These are phyloP conservation scores for Carex pumila DNA, from an alignment of 176 grass and related monocot species.

Conservation along the genomic window DNA sequence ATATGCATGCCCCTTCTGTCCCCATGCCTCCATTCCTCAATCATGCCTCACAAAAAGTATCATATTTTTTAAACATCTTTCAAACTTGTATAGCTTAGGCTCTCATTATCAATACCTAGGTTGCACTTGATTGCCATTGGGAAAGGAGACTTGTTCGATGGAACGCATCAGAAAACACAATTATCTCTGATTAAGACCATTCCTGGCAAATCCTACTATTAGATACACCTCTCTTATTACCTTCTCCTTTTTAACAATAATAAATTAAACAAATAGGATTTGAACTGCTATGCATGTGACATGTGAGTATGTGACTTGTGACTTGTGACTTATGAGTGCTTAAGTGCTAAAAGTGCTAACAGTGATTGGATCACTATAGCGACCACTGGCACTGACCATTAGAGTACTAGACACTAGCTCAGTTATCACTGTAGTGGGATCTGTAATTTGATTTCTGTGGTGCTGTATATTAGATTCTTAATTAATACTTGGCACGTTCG, in stretches of 20 bases:
- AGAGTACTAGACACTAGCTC: background rate
- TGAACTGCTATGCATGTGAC: slow-evolving; percentile 7
- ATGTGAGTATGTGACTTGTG: no score
- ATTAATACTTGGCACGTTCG: background rate
- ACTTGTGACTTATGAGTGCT: background rate
- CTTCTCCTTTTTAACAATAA: background rate
- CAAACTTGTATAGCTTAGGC: slow-evolving; percentile 8
- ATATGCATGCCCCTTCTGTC: background rate
- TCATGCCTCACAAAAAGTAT: slow-evolving; percentile 15
- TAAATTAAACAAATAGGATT: background rate
- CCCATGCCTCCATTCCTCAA: slow-evolving; percentile 18
- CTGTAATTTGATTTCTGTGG: background rate
- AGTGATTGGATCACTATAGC: background rate
- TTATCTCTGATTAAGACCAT: slow-evolving; percentile 10
- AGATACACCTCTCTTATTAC: background rate
- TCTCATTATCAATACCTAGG: background rate
- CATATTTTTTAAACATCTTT: background rate
- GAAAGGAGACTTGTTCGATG: background rate
- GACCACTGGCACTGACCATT: background rate
- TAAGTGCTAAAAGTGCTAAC: background rate
- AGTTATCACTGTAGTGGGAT: background rate
- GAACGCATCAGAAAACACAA: slow-evolving; percentile 15
- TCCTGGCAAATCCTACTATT: background rate
- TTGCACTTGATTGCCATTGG: slow-evolving; percentile 17
- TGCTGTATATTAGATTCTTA: background rate